Percentiles rank a stretch among this genome's conserved stretches.
Conservation (phyloP, 257 asterid species). For the Scutellaria baicalensis region DNA sequence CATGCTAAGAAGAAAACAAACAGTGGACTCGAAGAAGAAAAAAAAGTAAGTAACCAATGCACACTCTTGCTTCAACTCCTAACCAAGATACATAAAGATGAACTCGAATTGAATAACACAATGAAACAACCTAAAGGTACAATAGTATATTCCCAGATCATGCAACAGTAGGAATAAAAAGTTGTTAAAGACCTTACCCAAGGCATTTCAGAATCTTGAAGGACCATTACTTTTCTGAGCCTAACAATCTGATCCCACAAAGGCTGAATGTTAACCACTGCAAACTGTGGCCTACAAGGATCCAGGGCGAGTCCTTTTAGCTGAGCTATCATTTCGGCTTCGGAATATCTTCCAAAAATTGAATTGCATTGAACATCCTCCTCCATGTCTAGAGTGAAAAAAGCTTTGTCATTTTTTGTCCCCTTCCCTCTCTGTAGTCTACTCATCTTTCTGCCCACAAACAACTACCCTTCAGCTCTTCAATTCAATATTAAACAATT, state of each 20-base stretch:
- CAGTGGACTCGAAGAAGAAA: too few relatives aligned
- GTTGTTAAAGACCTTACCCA: constrained; percentile 43
- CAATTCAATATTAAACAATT: constrained; percentile 2
- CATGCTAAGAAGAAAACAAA: too few relatives aligned
- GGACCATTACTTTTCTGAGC: constrained; percentile 48
- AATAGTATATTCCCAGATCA: background rate
- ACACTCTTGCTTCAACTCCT: background rate
- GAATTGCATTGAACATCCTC: constrained; percentile 22
- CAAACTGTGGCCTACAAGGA: constrained; percentile 42
- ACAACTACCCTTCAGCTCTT: background rate
- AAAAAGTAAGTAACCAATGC: background rate
- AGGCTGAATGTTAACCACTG: constrained; percentile 30
- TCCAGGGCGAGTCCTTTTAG: constrained; percentile 53
- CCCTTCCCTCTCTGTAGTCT: constrained; percentile 21
- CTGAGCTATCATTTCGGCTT: constrained; percentile 45
- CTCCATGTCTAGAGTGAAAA: constrained; percentile 10
- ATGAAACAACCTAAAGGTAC: background rate
- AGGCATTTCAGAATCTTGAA: constrained; percentile 40
- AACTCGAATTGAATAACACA: background rate
- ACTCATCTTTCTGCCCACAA: constrained; percentile 32
- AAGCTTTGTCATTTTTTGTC: constrained; percentile 19
- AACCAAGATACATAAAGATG: background rate
- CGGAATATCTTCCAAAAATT: constrained; percentile 51
- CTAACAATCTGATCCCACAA: constrained; percentile 47
- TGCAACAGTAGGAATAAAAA: constrained; percentile 4